phyloP scores from a whole-genome alignment of 1,139 yeast genomes.

The Pichia sp. region DNA sequence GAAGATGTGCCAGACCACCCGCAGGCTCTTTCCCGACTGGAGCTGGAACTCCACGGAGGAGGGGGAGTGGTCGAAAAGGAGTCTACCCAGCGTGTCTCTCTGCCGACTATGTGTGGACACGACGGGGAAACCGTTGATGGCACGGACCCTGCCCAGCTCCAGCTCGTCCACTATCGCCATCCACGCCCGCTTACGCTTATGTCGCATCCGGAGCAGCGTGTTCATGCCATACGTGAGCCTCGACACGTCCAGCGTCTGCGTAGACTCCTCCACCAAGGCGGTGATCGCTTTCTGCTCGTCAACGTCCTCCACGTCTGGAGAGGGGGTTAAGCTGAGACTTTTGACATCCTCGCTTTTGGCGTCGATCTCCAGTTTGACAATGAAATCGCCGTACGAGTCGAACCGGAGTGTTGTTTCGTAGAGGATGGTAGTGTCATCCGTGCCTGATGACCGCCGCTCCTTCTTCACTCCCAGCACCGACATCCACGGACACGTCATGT shows the following conservation, averaged over 20 bases:
- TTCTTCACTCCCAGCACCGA: constrained; percentile 12
- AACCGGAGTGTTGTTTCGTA: constrained; percentile 1
- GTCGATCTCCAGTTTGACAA: neutral
- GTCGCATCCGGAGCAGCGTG: constrained; percentile 13
- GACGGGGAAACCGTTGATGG: neutral
- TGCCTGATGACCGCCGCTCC: neutral
- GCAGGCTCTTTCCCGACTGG: neutral
- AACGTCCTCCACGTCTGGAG: neutral
- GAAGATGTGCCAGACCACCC: constrained; percentile 5
- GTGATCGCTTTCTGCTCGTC: neutral
- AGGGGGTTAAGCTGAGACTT: neutral
- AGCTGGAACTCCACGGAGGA: constrained; percentile 4
- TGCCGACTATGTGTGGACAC: neutral
- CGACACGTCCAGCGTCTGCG: constrained; percentile 22
- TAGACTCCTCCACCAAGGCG: constrained; percentile 18
- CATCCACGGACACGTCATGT: constrained; percentile 29
- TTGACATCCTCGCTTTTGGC: neutral
- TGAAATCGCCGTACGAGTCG: constrained; percentile 2
- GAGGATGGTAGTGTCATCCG: neutral
- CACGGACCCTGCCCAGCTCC: neutral
- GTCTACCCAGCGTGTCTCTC: neutral
- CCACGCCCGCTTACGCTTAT: constrained; percentile 11
- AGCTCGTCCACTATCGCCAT: constrained; percentile 14
- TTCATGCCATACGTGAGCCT: constrained; percentile 22
- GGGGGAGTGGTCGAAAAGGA: constrained; percentile 11